Conservation (phyloP, 345 rosid species). For the Gossypium sturtianum region DNA sequence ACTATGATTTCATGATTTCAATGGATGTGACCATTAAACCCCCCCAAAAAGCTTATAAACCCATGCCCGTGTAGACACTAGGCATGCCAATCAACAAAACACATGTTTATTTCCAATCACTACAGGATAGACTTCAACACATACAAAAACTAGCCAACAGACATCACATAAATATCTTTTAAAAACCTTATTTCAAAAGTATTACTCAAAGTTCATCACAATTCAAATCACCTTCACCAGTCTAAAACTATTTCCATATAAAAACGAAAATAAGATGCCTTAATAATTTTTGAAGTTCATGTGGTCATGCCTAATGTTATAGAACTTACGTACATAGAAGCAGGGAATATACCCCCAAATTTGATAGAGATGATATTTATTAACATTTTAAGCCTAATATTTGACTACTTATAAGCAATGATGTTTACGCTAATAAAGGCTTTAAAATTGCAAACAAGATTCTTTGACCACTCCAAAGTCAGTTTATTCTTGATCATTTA, state of each 20-base stretch:
- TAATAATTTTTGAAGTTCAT: background rate
- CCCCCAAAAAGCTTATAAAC: background rate
- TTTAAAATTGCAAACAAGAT: background rate
- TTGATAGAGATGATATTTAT: background rate
- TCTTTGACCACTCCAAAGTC: background rate
- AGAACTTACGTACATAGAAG: background rate
- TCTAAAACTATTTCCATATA: background rate
- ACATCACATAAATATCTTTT: background rate
- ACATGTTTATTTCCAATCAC: background rate
- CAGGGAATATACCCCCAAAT: background rate
- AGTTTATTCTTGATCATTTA: background rate
- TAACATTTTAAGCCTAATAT: background rate
- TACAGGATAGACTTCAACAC: background rate
- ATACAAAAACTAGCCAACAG: background rate
- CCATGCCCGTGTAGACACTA: background rate
- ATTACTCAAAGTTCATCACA: background rate
- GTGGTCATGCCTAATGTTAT: background rate
- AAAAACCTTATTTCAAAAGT: background rate
- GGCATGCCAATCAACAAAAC: background rate
- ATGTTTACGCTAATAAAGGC: background rate
- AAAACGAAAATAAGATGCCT: background rate
- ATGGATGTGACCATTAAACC: background rate
- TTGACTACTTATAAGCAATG: background rate
- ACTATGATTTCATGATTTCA: background rate
- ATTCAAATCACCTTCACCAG: background rate